Evolutionary conservation across 148 eudicot species (phyloP).

Genomic region (Euryodendron excelsum): DNA sequence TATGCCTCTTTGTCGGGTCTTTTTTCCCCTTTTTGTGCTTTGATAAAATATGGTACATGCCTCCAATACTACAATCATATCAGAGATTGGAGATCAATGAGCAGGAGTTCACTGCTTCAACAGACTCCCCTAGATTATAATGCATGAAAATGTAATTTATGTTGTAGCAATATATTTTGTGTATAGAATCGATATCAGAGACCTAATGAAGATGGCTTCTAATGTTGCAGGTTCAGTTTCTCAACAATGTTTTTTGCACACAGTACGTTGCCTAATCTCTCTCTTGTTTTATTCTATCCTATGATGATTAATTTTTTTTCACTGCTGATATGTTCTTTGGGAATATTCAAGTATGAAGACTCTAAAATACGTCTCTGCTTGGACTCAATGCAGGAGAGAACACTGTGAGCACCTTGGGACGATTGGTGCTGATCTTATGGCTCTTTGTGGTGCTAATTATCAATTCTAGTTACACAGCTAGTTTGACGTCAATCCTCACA

Average conservation of each 20-base stretch:
- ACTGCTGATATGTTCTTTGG: not conserved
- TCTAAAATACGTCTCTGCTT: not conserved
- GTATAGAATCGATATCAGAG: not conserved
- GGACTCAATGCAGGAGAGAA: constrained; percentile 58
- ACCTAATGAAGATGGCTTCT: constrained; percentile 1
- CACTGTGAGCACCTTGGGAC: constrained; percentile 71
- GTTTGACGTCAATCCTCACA: constrained; percentile 87
- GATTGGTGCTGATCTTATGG: constrained; percentile 75
- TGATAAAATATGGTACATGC: too few relatives aligned
- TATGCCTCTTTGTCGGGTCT: not conserved
- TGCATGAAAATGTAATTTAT: not conserved
- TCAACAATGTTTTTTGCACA: constrained; percentile 96
- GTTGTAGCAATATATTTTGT: not conserved
- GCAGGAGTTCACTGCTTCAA: too few relatives aligned
- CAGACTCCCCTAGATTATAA: too few relatives aligned
- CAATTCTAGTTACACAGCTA: constrained; percentile 91
- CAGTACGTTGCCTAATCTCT: constrained; percentile 52
- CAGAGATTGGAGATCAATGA: too few relatives aligned
- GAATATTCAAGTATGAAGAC: not conserved
- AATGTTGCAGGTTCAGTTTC: constrained; percentile 85
- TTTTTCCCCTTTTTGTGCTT: not conserved
- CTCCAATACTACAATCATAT: too few relatives aligned
- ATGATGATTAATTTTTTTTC: not conserved
- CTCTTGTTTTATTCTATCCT: not conserved
- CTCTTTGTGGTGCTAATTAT: constrained; percentile 76